Evolutionary conservation across 768 basidiomycete species (phyloP).

Genomic region (Chalciporus pseudorubinellus): DNA sequence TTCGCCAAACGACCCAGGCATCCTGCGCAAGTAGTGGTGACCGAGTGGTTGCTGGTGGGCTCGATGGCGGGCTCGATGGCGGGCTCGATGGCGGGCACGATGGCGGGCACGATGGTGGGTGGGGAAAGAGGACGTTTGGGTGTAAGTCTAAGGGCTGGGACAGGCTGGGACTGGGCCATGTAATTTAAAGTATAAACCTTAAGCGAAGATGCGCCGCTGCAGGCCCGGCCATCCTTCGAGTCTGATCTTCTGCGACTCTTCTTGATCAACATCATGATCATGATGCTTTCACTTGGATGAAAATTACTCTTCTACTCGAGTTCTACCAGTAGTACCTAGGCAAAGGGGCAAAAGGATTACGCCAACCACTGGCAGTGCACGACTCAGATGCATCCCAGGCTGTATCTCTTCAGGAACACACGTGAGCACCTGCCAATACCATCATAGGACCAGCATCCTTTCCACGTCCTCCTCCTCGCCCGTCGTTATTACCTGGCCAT

Average conservation of each 20-base stretch:
- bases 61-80: background rate
- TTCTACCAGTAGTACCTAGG: too few relatives aligned
- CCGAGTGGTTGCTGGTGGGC: slow-evolving; percentile 10
- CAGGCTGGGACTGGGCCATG: background rate
- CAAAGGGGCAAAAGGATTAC: too few relatives aligned
- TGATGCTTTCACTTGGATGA: too few relatives aligned
- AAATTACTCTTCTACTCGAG: too few relatives aligned
- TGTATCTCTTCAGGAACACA: background rate
- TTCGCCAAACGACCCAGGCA: slow-evolving; percentile 48
- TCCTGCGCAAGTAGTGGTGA: slow-evolving; percentile 33
- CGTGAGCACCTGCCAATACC: background rate
- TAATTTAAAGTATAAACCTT: too few relatives aligned
- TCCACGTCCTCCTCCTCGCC: slow-evolving; percentile 24
- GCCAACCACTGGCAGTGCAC: too few relatives aligned
- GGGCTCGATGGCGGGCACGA: background rate
- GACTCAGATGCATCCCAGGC: too few relatives aligned
- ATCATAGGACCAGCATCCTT: slow-evolving; percentile 17
- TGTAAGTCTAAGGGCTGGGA: background rate
- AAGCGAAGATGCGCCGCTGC: too few relatives aligned
- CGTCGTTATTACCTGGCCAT: background rate
- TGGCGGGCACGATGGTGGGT: too few relatives aligned
- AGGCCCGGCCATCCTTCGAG: too few relatives aligned
- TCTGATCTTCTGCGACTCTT: too few relatives aligned
- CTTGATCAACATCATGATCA: too few relatives aligned
- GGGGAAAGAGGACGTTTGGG: slow-evolving; percentile 12